These are phyloP conservation scores for Leptomonas seymouri DNA, from an alignment of 208 protist species.

Conservation along the genomic window DNA sequence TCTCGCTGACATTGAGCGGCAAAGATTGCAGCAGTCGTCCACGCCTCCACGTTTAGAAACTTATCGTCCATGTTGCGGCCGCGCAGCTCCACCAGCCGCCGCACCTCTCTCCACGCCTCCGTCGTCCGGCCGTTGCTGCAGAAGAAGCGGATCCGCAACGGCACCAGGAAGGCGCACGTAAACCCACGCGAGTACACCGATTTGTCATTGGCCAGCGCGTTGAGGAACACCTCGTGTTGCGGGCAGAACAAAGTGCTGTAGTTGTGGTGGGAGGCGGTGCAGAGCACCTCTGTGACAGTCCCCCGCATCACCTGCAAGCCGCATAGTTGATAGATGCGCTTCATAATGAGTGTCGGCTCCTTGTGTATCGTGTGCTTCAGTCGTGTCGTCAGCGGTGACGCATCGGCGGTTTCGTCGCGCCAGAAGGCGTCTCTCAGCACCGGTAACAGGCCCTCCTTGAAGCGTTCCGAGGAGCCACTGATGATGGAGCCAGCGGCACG, in stretches of 20 bases:
- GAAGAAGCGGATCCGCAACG: constrained; percentile 25
- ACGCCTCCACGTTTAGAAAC: constrained; percentile 32
- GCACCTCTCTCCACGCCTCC: constrained; percentile 24
- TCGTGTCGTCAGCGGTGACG: constrained; percentile 3
- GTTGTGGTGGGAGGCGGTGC: constrained; percentile 45
- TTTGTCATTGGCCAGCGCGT: constrained; percentile 15
- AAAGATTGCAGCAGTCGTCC: constrained; percentile 27
- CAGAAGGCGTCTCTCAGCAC: constrained; percentile 43
- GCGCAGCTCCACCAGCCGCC: constrained; percentile 18
- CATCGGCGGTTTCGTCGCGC: constrained; percentile 21
- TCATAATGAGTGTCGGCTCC: constrained; percentile 31
- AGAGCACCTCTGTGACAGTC: constrained; percentile 34
- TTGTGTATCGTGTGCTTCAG: constrained; percentile 31
- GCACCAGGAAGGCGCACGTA: constrained; percentile 25
- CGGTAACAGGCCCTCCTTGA: constrained; percentile 41
- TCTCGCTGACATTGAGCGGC: constrained; percentile 12
- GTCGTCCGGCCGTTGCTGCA: constrained; percentile 21
- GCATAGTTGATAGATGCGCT: constrained; percentile 51
- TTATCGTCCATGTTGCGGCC: constrained; percentile 10
- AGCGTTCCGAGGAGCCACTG: constrained; percentile 23
- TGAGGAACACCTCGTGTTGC: constrained; percentile 27
- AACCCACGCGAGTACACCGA: constrained; percentile 6
- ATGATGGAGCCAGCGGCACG: constrained; percentile 50
- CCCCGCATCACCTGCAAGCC: constrained; percentile 45
- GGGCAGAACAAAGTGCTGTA: constrained; percentile 24